These are phyloP conservation scores for Chlorokybus atmophyticus DNA, from an alignment of 139 green algal species.

Conservation along the genomic window DNA sequence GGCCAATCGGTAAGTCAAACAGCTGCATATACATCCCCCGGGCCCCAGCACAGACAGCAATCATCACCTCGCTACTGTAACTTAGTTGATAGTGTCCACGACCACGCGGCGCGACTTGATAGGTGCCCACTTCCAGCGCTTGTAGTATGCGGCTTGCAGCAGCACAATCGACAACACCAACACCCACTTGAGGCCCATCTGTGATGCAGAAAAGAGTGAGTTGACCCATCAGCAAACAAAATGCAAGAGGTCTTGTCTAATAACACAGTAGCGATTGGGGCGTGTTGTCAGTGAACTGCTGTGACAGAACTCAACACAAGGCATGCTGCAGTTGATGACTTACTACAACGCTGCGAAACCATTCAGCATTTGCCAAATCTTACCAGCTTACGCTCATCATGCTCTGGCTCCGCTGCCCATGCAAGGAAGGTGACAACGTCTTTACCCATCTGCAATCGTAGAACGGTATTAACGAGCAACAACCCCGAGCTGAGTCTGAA, in stretches of 20 bases:
- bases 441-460: slow-evolving; percentile 38
- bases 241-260: too few relatives aligned
- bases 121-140: slow-evolving; percentile 87
- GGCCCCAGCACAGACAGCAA: too few relatives aligned
- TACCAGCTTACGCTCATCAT: slow-evolving; percentile 94
- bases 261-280: too few relatives aligned
- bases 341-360: neutral
- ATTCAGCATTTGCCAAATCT: neutral
- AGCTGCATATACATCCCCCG: too few relatives aligned
- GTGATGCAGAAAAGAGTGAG: slow-evolving; percentile 7
- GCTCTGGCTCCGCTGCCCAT: slow-evolving; percentile 81
- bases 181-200: slow-evolving; percentile 83
- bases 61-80: neutral
- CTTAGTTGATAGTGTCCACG: slow-evolving; percentile 87
- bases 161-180: slow-evolving; percentile 65
- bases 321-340: too few relatives aligned
- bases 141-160: slow-evolving; percentile 78
- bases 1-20: too few relatives aligned
- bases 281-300: too few relatives aligned
- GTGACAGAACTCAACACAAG: too few relatives aligned
- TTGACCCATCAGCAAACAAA: too few relatives aligned
- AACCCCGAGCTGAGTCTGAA: neutral
- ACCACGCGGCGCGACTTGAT: slow-evolving; percentile 88
- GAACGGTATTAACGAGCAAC: neutral
- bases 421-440: slow-evolving; percentile 84